Base-by-base conservation (phyloP, 257 asterid genomes). In the Primulina huaijiensis region DNA sequence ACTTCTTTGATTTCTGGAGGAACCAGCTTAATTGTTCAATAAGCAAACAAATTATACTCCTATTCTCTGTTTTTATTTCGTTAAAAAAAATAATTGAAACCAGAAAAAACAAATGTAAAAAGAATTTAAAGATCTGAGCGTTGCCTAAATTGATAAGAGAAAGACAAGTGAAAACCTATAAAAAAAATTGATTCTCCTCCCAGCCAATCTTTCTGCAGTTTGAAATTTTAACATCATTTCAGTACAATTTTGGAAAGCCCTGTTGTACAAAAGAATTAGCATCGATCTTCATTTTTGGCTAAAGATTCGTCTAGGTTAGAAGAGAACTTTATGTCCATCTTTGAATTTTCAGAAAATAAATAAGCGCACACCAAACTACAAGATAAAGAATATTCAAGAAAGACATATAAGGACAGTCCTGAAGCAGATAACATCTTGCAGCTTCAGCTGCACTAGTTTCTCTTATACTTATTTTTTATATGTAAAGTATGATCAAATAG, bases 31-130 rank as follows among this genome's bases (percentile, higher is more conserved):
- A 11, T 46, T 56, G 23, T 43, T 61, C 43, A 52, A 46, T 21
- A 37, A 56, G 59, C 31, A 11, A 67, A 68, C 64, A 77, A 72
- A 35, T 71, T 56, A 72, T 35, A 38, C n/a, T 12, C 53, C 53
- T 43, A 10, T 43, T 43, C 3, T 30, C 5, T 3, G 33, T 3
- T 14, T 43, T 43, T 43, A 14, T 12, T 43, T 37, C 10, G 14
- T 38, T 8, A 38, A 38, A 43, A 21, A 11, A 4, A 43, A 12
- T 5, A 38, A 9, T 9, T 38, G 5, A 38, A 38, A 11, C 50
- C 11, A 40, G 17, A 65, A 53, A 10, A 62, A 10, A 35, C 23
- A 10, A 64, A 17, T 30, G 43, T 35, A 62, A 8, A 37, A 1
- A 69, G 60, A 69, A n/a, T 25, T 53, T 25, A 38, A 60, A 30